Evolutionary conservation across 2,329 filamentous ascomycete species (phyloP).

Genomic region (Sporothrix euskadiensis): DNA sequence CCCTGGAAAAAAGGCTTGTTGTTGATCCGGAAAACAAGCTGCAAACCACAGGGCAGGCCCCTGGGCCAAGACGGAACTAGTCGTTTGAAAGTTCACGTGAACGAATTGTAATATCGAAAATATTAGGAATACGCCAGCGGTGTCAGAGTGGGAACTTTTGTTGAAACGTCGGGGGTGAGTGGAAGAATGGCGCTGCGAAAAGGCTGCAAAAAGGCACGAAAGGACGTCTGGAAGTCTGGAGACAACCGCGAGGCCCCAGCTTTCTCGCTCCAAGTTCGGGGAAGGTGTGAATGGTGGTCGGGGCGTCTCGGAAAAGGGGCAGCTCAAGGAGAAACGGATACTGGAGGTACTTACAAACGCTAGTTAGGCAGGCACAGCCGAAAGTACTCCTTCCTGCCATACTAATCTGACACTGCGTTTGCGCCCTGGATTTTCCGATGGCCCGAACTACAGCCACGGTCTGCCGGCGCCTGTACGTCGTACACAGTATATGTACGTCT

Average conservation of each 20-base stretch:
- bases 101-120: slow-evolving; percentile 2
- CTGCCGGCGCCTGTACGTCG: background rate
- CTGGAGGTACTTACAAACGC: background rate
- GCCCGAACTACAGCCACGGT: slow-evolving; percentile 29
- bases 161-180: background rate
- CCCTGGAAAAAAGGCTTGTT: background rate
- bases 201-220: background rate
- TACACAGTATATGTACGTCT: no score
- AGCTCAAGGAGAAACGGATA: slow-evolving; percentile 9
- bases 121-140: background rate
- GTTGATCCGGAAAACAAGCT: background rate
- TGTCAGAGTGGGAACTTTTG: background rate
- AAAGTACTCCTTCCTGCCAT: background rate
- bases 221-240: background rate
- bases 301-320: slow-evolving; percentile 21
- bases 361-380: background rate
- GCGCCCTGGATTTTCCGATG: slow-evolving; percentile 30
- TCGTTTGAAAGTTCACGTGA: background rate
- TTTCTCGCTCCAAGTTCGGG: background rate
- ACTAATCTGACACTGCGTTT: background rate
- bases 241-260: background rate
- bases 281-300: background rate
- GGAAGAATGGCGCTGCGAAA: slow-evolving; percentile 7
- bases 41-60: background rate
- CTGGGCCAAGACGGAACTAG: slow-evolving; percentile 11